Evolutionary conservation across 2,329 filamentous ascomycete species (phyloP).

Genomic region (Ceratocystis lukuohia): DNA sequence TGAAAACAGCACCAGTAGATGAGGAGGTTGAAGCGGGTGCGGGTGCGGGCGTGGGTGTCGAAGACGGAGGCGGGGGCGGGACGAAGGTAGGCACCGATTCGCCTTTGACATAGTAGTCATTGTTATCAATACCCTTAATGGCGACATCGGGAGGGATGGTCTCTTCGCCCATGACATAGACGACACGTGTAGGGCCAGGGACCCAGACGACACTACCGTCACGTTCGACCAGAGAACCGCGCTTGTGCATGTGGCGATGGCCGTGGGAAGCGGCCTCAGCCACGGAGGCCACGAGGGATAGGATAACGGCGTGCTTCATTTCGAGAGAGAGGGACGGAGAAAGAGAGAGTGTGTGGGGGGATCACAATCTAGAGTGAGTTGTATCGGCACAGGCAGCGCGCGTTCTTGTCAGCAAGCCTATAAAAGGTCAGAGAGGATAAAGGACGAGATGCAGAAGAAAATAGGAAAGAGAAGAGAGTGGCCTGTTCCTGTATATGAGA

Average conservation of each 20-base stretch:
- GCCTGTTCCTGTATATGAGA: not conserved
- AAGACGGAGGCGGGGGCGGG: conserved; percentile 29
- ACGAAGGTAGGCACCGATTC: conserved; percentile 37
- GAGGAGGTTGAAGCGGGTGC: conserved; percentile 23
- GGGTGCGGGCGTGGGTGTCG: conserved; percentile 26
- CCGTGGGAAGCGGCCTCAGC: conserved; percentile 19
- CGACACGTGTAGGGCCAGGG: conserved; percentile 48
- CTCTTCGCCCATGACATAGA: conserved; percentile 53
- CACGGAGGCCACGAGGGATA: conserved; percentile 17
- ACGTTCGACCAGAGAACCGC: conserved; percentile 1
- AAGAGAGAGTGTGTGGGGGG: not conserved
- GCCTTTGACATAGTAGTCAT: conserved; percentile 54
- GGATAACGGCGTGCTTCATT: conserved; percentile 19
- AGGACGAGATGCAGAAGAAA: not conserved
- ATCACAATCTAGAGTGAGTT: not conserved
- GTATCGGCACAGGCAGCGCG: not conserved
- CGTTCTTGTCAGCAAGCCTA: conserved; percentile 5
- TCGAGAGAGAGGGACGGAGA: not conserved
- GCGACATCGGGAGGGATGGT: conserved; percentile 50
- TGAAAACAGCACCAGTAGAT: conserved; percentile 20
- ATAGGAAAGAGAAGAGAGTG: not conserved
- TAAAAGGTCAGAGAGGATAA: not conserved
- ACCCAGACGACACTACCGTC: conserved; percentile 40
- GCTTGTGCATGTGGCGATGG: conserved; percentile 18
- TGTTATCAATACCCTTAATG: conserved; percentile 55